Base-by-base conservation (phyloP, 805 yeast genomes). In the Lipomyces mesembrius region DNA sequence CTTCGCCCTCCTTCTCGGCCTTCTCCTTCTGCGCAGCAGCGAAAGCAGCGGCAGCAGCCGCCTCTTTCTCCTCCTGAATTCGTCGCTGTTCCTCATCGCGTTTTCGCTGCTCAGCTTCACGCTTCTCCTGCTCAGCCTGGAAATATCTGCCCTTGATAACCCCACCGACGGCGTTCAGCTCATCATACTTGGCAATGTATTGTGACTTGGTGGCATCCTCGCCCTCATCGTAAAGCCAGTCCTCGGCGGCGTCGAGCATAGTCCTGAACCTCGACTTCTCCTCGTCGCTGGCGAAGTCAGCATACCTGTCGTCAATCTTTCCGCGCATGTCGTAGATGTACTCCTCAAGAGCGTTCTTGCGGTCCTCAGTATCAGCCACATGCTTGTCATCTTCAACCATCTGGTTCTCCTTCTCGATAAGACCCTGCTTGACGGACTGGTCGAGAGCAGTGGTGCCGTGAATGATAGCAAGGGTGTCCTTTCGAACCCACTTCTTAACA, bases 161-260 rank as follows among this genome's bases (percentile, higher is more conserved):
- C 85, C 95, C 94, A 80, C 99, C 99, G 74, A 88, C 83, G 55
- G 97, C 86, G 57, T 97, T 96, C 77, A 95, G 88, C 82, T 95
- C 99, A 83, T 95, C 98, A 82, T 92, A 92, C 82, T 91, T 93
- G 77, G 99, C 98, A 81, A 96, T 88, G 85, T 94, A 95, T 80
- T 90, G 91, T 75, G 95, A 99, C 87, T 95, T 93, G 77, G 93
- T 85, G 71, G 98, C 87, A 80, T 95, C 99, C 78, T 91, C 92
- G 77, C 98, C 98, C 65, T 92, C 99, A 70, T 90, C 97, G 81
- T 95, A 95, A 77, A 95, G 87, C 99, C 99, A 95, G 78, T 94
- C 97, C 85, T 95, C 99, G 73, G 98, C 87, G 79, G 88, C 89
- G 77, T 84, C 79, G 78, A 95, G 85, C 84, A 89, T 84, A 68